Percentiles rank a stretch among this genome's conserved stretches.
Conservation (phyloP, 345 rosid species). For the Eucalyptus sp. region DNA sequence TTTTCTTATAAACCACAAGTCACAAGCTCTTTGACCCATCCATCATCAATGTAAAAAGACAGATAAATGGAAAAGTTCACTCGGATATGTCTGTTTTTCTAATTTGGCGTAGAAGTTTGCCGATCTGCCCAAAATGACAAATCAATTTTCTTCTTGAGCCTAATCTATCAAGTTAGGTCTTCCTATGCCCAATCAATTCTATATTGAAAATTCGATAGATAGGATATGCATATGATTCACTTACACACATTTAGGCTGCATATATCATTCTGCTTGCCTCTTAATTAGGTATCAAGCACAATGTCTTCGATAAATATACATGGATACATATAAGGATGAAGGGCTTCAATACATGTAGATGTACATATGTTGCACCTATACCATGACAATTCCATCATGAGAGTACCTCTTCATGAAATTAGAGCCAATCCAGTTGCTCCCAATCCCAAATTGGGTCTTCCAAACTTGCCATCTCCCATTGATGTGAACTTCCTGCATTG, state of each 20-base stretch:
- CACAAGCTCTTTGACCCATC: background rate
- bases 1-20: background rate
- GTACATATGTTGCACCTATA: background rate
- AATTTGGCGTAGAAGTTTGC: background rate
- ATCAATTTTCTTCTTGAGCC: background rate
- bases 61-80: background rate
- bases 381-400: background rate
- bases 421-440: slow-evolving; percentile 17
- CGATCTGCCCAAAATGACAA: background rate
- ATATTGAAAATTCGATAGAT: too few relatives aligned
- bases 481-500: slow-evolving; percentile 5
- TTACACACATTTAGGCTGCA: background rate
- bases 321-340: background rate
- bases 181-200: too few relatives aligned
- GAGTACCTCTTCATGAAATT: background rate
- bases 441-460: slow-evolving; percentile 34
- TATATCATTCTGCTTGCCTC: background rate
- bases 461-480: slow-evolving; percentile 7
- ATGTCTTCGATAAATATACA: background rate
- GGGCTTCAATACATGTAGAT: background rate
- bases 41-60: background rate
- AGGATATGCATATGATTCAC: background rate
- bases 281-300: background rate
- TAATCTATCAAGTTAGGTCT: too few relatives aligned
- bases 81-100: accelerated